Evolutionary conservation across 2,329 filamentous ascomycete species (phyloP).

Genomic region (Phialocephala sp.): DNA sequence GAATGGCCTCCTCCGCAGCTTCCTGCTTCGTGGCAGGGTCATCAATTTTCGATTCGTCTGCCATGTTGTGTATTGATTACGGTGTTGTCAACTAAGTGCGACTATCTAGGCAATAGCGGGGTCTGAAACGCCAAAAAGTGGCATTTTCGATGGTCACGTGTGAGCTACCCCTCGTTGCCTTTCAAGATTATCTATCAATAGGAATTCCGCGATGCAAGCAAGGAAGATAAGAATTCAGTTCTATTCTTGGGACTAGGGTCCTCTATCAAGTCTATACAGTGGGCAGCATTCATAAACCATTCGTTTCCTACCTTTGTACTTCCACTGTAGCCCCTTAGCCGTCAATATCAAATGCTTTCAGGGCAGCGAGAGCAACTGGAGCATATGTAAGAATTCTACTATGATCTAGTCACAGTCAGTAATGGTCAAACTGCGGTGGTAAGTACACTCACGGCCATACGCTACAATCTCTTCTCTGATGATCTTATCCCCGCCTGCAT

Average conservation of each 20-base stretch:
- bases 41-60: conserved; percentile 68
- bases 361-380: conserved; percentile 66
- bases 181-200: neutral
- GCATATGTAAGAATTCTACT: conserved; percentile 72
- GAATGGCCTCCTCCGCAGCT: conserved; percentile 39
- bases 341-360: conserved; percentile 64
- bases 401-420: conserved; percentile 57
- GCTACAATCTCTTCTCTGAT: conserved; percentile 43
- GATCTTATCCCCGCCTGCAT: conserved; percentile 39
- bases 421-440: neutral
- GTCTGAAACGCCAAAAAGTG: conserved; percentile 18
- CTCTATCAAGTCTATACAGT: conserved; percentile 10
- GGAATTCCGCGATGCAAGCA: neutral
- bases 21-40: conserved; percentile 58
- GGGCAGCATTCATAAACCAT: no score
- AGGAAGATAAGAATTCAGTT: neutral
- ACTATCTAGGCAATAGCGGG: conserved; percentile 14
- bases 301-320: no score
- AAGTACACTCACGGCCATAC: conserved; percentile 40
- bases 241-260: neutral
- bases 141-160: conserved; percentile 16
- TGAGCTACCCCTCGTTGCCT: neutral
- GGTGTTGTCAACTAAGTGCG: neutral
- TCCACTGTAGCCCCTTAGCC: conserved; percentile 25
- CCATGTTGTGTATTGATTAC: conserved; percentile 43